Evolutionary conservation across 257 asterid species (phyloP).

Genomic region (Capsicum chinense): DNA sequence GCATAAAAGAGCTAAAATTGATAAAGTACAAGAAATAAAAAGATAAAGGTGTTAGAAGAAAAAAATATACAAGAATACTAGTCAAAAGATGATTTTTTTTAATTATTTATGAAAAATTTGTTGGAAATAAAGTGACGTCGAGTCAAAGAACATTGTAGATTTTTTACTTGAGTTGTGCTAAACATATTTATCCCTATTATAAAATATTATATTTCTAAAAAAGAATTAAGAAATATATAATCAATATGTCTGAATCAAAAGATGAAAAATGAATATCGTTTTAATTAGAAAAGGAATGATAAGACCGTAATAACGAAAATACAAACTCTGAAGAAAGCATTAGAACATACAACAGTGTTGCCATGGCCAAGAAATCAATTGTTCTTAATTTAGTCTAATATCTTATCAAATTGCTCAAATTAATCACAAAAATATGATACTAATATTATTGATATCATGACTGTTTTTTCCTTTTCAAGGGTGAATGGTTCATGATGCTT

Average conservation of each 20-base stretch:
- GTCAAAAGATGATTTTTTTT: too few species aligned
- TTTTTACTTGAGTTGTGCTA: too few species aligned
- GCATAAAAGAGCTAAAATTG: too few species aligned
- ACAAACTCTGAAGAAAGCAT: background rate
- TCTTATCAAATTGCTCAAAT: too few species aligned
- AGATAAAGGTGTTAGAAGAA: too few species aligned
- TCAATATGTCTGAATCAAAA: background rate
- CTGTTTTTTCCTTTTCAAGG: background rate
- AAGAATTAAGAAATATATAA: background rate
- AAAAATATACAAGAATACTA: too few species aligned
- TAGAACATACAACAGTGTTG: background rate
- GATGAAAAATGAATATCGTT: slow-evolving; percentile 2
- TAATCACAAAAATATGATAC: background rate
- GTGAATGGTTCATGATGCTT: background rate
- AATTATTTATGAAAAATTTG: too few species aligned
- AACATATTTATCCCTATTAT: too few species aligned
- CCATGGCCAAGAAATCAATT: background rate
- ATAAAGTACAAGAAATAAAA: too few species aligned
- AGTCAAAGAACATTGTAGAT: too few species aligned
- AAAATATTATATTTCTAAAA: background rate
- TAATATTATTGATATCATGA: background rate
- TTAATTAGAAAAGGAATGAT: slow-evolving; percentile 30
- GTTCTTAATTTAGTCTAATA: too few species aligned
- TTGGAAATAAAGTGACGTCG: too few species aligned
- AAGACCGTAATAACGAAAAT: slow-evolving; percentile 7